Evolutionary conservation across 805 yeast species (phyloP).

Genomic region (Hanseniaspora clermontiae): DNA sequence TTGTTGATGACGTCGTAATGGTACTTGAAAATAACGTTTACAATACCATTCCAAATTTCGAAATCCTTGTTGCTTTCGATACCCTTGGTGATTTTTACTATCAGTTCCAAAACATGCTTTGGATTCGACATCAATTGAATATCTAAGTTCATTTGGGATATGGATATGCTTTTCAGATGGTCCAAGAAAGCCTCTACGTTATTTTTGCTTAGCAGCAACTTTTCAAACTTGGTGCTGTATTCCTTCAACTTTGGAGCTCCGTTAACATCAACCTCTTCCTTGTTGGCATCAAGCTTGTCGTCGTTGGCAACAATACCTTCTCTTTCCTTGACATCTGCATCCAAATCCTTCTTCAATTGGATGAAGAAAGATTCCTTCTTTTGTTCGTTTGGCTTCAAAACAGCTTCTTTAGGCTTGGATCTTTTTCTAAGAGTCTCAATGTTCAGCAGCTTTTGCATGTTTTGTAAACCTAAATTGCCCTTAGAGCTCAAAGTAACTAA

Average conservation of each 20-base stretch:
- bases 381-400: slow-evolving; percentile 55
- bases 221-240: slow-evolving; percentile 27
- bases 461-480: slow-evolving; percentile 43
- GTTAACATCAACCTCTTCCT: slow-evolving; percentile 24
- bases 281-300: slow-evolving; percentile 15
- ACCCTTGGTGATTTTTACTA: slow-evolving; percentile 55
- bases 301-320: slow-evolving; percentile 25
- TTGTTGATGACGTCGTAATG: slow-evolving; percentile 69
- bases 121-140: slow-evolving; percentile 60
- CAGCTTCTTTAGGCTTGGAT: slow-evolving; percentile 80
- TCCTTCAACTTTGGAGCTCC: slow-evolving; percentile 54
- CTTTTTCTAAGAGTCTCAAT: slow-evolving; percentile 74
- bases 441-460: slow-evolving; percentile 65
- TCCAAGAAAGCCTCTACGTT: slow-evolving; percentile 38
- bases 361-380: slow-evolving; percentile 71
- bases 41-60: slow-evolving; percentile 73
- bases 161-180: slow-evolving; percentile 49
- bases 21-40: slow-evolving; percentile 55
- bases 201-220: slow-evolving; percentile 21
- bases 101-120: slow-evolving; percentile 53
- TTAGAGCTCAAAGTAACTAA: slow-evolving; percentile 64
- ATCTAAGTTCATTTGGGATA: slow-evolving; percentile 73
- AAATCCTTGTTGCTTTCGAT: slow-evolving; percentile 43
- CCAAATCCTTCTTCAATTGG: slow-evolving; percentile 51
- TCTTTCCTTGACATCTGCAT: slow-evolving; percentile 46